Evolutionary conservation across 192 early-diverging fungal genomes (phyloP), one percentile per base, ranked within the genome.

Genomic region (Mortierella claussenii): DNA sequence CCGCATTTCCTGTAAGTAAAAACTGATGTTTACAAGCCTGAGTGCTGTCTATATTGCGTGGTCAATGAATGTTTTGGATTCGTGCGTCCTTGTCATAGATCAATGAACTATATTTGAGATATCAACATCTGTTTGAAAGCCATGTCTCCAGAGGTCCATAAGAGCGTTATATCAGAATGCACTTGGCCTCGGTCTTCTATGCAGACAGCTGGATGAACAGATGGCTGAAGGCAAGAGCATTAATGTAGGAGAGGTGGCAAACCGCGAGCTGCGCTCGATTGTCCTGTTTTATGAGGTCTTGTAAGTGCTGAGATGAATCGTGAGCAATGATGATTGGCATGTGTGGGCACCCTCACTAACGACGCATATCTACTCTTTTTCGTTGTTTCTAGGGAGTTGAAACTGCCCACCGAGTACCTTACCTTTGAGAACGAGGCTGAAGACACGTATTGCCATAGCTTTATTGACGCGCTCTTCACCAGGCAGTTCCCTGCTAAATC

Each of bases 101-200:
- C 50, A 0, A 54, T 54, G 61, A 64, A 64, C 30, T 64, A 40
- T 43, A 64, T 64, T 32, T 64, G 50, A 51, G 61, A 64, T 31
- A 37, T 53, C 1, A 23, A 36, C 27, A 24, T 61, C 27, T 17
- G 8, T 8, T 30, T 51, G 21, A 50, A 15, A 8, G 18, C 23
- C 37, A 4, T 64, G 40, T n/a, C 28, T 32, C 20, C 23, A 21
- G 60, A 42, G n/a, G n/a, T 28, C 28, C 30, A 54, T 31, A 8
- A n/a, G 26, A 4, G 21, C 2, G 44, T 64, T 44, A 8, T 4
- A 21, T 7, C 24, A 0, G 1, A 32, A 40, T 4, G 44, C n/a
- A 45, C 51, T 24, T 64, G 51, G 61, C 30, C 40, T 10, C 51
- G 40, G n/a, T 64, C 61, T 24, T 2, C n/a, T 44, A 2, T 64